Conservation (phyloP, 371 early-diverging fungal species). For the Dichotomocladium elegans region DNA sequence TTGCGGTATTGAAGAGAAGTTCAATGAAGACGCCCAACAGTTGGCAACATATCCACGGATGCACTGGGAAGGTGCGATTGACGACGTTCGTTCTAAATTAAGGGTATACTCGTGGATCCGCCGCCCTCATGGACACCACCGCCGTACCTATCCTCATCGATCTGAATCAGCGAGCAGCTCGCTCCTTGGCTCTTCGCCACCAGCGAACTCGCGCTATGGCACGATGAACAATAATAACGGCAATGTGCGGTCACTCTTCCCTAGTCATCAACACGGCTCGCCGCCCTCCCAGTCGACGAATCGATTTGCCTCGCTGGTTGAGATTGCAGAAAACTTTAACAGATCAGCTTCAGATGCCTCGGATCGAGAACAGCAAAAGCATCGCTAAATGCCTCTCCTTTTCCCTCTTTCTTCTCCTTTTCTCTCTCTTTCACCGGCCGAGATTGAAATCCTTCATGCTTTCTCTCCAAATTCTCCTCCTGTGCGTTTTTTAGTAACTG, state of each 20-base stretch:
- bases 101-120: constrained; percentile 51
- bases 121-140: constrained; percentile 21
- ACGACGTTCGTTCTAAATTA: constrained; percentile 44
- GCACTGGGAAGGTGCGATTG: constrained; percentile 59
- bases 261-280: constrained; percentile 12
- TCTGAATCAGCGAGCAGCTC: constrained; percentile 8
- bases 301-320: constrained; percentile 31
- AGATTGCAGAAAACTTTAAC: constrained; percentile 31
- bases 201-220: constrained; percentile 3
- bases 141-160: constrained; percentile 1
- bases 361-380: constrained; percentile 7
- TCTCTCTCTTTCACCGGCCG: background rate
- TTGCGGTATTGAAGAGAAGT: constrained; percentile 39
- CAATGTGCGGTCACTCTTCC: too few species aligned
- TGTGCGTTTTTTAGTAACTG: background rate
- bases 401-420: background rate
- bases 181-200: constrained; percentile 13
- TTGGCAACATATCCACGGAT: constrained; percentile 49
- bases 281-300: constrained; percentile 11
- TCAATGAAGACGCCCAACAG: constrained; percentile 53
- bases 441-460: background rate
- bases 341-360: constrained; percentile 17
- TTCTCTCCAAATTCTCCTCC: background rate
- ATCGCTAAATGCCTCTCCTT: background rate
- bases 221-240: background rate